Conservation (phyloP, 1,284 basidiomycete genomes). For the Phlebopus sp. region DNA sequence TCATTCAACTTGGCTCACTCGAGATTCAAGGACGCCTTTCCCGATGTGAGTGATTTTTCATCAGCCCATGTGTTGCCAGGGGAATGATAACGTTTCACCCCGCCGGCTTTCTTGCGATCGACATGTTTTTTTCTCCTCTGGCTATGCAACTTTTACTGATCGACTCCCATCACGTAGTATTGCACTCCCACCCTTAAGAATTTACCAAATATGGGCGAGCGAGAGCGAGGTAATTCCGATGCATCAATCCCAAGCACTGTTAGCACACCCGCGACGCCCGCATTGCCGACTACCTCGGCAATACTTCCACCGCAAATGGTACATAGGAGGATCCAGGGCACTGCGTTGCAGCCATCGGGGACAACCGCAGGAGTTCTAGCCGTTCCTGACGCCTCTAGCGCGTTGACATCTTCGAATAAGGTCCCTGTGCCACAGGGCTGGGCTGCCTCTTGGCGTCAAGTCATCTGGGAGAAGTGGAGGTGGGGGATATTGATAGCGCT, state of each 20-base stretch:
- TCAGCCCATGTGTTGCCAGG: conserved; percentile 13
- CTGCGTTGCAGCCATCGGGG: conserved; percentile 8
- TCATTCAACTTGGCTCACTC: conserved; percentile 79
- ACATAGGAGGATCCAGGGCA: conserved; percentile 15
- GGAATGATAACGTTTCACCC: conserved; percentile 21
- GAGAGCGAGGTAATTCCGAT: conserved; percentile 56
- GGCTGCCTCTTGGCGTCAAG: conserved; percentile 55
- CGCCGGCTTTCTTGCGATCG: conserved; percentile 19
- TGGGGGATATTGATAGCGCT: conserved; percentile 76
- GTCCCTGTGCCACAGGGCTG: conserved; percentile 40
- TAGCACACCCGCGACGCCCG: conserved; percentile 12
- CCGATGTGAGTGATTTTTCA: conserved; percentile 58
- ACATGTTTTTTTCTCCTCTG: conserved; percentile 12
- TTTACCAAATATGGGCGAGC: conserved; percentile 86
- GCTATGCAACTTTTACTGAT: conserved; percentile 20
- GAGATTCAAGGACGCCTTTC: conserved; percentile 83
- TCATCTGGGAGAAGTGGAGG: conserved; percentile 80
- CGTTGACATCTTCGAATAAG: conserved; percentile 32
- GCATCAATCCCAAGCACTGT: conserved; percentile 14
- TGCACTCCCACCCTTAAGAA: conserved; percentile 64
- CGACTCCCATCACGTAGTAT: conserved; percentile 46
- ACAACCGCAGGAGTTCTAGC: conserved; percentile 2
- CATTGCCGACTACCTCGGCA: conserved; percentile 19
- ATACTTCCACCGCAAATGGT: conserved; percentile 16
- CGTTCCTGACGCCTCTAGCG: conserved; percentile 14